Base-by-base conservation (phyloP, 1,284 basidiomycete genomes). In the Ganoderma leucocontextum region DNA sequence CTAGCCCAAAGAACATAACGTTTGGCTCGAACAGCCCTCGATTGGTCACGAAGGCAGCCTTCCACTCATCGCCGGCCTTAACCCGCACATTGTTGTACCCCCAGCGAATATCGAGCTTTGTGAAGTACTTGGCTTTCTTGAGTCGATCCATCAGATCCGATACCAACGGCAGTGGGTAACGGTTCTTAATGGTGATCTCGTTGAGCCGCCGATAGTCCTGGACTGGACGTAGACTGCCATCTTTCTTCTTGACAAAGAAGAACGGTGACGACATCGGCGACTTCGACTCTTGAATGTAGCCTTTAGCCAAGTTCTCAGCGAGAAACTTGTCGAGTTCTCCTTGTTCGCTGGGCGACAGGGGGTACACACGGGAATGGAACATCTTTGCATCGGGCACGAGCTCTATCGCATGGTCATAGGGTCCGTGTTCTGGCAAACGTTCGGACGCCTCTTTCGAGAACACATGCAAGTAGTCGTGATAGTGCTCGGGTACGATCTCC, bases 171-270 rank as follows among this genome's bases (percentile, higher is more conserved):
- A 69, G 36, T 10, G 64, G 67, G 53, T 69, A 69, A 5, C 36
- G 33, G 52, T 69, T 69, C 57, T 69, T 82, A 10, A 77, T 66
- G 0, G 79, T 83, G 39, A 47, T 47, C 8, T 47, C n/a, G 33
- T 75, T 74, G 13, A 75, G 47, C 22, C 62, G 52, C 29, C 65
- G 68, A 44, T 75, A 84, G 62, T 85, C 81, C 57, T 72, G 67
- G 2, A 72, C 17, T 74, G 74, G 69, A 0, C 79, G 71, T 0
- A 82, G 70, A 0, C 67, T 63, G 6, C 79, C 78, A 66, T 83
- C 81, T 72, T 83, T 82, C 74, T 84, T 84, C 59, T 78, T 77
- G 22, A 82, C 77, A 66, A 83, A 84, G n/a, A 84, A 75, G 53
- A 82, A 74, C 0, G 81, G 79, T 0, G 80, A 38, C 0, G 67